Evolutionary conservation across 495 filamentous ascomycete species (phyloP).

Genomic region (Aspergillus bertholletiae): DNA sequence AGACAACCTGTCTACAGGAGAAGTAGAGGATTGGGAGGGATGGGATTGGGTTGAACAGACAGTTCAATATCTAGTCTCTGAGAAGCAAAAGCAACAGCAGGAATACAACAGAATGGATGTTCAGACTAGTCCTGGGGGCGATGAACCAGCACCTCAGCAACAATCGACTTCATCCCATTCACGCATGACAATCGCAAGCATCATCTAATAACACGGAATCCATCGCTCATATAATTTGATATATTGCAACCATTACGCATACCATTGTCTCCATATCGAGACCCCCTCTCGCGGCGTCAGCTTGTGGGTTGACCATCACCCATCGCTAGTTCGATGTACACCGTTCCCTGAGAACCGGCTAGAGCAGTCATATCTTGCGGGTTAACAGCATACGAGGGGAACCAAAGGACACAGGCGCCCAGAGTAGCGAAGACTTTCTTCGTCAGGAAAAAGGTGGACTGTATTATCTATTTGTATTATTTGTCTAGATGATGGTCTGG

Average conservation of each 20-base stretch:
- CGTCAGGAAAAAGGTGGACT: background rate
- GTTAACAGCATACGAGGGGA: background rate
- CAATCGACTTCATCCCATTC: slow-evolving; percentile 40
- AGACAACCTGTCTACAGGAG: slow-evolving; percentile 4
- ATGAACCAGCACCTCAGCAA: slow-evolving; percentile 35
- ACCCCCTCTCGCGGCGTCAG: background rate
- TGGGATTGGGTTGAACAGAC: slow-evolving; percentile 53
- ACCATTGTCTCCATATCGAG: background rate
- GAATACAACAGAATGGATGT: slow-evolving; percentile 12
- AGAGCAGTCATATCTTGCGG: background rate
- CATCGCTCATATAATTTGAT: background rate
- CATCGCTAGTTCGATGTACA: background rate
- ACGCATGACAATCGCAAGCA: slow-evolving; percentile 78
- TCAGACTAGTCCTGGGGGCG: slow-evolving; percentile 33
- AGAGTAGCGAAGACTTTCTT: background rate
- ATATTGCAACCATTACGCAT: background rate
- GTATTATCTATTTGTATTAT: slow-evolving; percentile 2
- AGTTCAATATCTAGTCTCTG: slow-evolving; percentile 42
- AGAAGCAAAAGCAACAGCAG: slow-evolving; percentile 29
- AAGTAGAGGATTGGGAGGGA: slow-evolving; percentile 42
- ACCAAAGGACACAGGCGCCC: background rate
- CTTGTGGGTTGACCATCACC: background rate
- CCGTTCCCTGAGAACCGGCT: background rate
- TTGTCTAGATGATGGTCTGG: background rate
- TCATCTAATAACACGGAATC: slow-evolving; percentile 46